These are phyloP conservation scores for Nicotiana obtusifolia DNA, from an alignment of 257 asterid genomes.

Conservation along the genomic window DNA sequence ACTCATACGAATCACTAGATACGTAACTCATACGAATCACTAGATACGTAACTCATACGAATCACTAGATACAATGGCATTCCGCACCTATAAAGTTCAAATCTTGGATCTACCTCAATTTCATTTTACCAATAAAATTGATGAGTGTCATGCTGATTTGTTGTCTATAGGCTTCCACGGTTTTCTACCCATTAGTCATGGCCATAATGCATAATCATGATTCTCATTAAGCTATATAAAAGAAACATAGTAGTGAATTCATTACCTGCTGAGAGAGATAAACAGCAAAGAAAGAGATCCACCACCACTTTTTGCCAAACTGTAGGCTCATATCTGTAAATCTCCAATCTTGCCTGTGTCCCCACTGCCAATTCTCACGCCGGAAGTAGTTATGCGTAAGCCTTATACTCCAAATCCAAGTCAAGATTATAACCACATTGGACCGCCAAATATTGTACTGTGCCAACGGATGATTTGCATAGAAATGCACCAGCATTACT, in stretches of 20 bases:
- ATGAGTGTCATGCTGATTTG: not conserved
- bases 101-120: too few relatives aligned
- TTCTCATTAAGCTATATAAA: not conserved
- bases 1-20: too few relatives aligned
- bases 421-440: constrained; percentile 44
- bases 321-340: constrained; percentile 60
- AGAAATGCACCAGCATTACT: constrained; percentile 62
- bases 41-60: too few relatives aligned
- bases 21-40: too few relatives aligned
- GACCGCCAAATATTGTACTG: constrained; percentile 56
- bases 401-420: constrained; percentile 82
- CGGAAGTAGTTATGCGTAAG: constrained; percentile 91
- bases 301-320: constrained; percentile 80
- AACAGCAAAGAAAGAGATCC: constrained; percentile 83
- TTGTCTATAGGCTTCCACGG: not conserved
- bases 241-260: not conserved
- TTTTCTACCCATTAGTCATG: not conserved
- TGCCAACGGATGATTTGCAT: constrained; percentile 50
- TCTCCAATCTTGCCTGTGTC: constrained; percentile 91
- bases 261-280: constrained; percentile 78
- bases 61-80: too few relatives aligned
- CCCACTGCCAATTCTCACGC: constrained; percentile 95
- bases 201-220: not conserved
- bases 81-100: too few relatives aligned
- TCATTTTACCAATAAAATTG: too few relatives aligned